Conservation (phyloP, 2,329 filamentous ascomycete genomes). For the Dothistroma pini region DNA sequence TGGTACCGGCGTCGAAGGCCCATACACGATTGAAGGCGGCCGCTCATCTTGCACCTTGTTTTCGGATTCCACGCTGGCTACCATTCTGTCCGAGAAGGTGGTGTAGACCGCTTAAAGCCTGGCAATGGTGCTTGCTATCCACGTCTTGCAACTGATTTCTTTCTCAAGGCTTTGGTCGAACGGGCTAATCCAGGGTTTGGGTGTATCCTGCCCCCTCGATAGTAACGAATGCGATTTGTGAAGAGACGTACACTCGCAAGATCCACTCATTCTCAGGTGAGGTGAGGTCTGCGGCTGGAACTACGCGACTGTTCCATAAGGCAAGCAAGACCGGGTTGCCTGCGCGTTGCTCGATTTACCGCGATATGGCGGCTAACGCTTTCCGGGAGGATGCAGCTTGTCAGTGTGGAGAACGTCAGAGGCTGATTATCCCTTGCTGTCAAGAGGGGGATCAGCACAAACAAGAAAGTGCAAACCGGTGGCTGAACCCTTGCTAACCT, state of each 20-base stretch:
- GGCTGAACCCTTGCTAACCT: neutral
- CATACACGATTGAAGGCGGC: constrained; percentile 29
- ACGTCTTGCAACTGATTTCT: neutral
- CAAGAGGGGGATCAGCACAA: constrained; percentile 6
- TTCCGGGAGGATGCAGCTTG: constrained; percentile 1
- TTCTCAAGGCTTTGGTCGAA: neutral
- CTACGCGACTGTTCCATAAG: neutral
- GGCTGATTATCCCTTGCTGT: neutral
- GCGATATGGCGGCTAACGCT: neutral
- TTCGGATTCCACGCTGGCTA: neutral
- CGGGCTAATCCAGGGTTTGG: neutral
- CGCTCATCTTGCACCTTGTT: constrained; percentile 16
- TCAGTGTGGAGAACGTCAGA: constrained; percentile 3
- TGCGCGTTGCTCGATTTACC: neutral
- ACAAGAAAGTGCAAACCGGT: neutral
- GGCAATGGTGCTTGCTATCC: no score
- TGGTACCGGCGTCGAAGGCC: constrained; percentile 29
- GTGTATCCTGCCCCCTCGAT: neutral
- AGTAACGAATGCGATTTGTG: neutral
- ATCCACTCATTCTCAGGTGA: neutral
- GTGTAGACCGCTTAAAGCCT: no score
- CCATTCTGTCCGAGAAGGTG: neutral
- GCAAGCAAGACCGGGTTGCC: neutral
- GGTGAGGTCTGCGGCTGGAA: neutral
- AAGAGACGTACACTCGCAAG: neutral